A percentile compares a stretch with the other conserved stretches of the same genome.
Evolutionary conservation across 108 stramenopile species (phyloP).

Genomic region (Cyclotella sp.): DNA sequence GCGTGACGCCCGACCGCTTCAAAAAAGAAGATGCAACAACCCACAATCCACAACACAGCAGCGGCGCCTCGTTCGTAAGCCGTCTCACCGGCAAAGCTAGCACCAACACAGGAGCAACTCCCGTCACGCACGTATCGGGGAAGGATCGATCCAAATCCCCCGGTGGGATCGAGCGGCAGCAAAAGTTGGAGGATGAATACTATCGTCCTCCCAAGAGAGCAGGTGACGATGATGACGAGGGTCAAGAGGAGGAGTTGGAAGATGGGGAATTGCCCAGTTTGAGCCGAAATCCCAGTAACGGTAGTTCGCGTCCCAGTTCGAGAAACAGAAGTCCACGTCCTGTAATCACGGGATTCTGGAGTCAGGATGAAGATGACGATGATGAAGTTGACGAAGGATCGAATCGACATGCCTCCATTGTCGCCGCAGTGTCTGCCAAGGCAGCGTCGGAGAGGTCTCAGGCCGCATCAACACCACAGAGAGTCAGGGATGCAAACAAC

Average conservation of each 20-base stretch:
- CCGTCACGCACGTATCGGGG: conserved; percentile 5
- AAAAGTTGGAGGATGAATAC: conserved; percentile 38
- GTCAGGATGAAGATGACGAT: conserved; percentile 41
- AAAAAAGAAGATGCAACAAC: background rate
- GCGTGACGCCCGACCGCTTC: conserved; percentile 6
- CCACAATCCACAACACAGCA: background rate
- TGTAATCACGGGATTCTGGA: background rate
- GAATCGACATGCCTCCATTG: background rate
- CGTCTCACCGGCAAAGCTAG: conserved; percentile 1
- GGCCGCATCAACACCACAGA: background rate
- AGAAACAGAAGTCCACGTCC: background rate
- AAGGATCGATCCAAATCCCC: background rate
- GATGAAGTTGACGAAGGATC: background rate
- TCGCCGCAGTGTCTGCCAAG: background rate
- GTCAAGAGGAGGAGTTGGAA: conserved; percentile 31
- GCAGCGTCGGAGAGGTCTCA: background rate
- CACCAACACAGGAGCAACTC: conserved; percentile 13
- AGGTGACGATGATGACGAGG: conserved; percentile 14
- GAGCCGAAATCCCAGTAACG: background rate
- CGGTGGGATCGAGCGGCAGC: conserved; percentile 13
- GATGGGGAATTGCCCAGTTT: conserved; percentile 51
- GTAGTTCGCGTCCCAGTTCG: background rate
- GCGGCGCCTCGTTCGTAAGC: background rate
- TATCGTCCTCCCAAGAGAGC: conserved; percentile 7
- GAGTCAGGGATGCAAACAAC: conserved; percentile 2